Percentiles rank a stretch among this genome's conserved stretches.
These are phyloP conservation scores for Leccinum sublutescens DNA, from an alignment of 768 basidiomycete genomes.

Conservation along the genomic window DNA sequence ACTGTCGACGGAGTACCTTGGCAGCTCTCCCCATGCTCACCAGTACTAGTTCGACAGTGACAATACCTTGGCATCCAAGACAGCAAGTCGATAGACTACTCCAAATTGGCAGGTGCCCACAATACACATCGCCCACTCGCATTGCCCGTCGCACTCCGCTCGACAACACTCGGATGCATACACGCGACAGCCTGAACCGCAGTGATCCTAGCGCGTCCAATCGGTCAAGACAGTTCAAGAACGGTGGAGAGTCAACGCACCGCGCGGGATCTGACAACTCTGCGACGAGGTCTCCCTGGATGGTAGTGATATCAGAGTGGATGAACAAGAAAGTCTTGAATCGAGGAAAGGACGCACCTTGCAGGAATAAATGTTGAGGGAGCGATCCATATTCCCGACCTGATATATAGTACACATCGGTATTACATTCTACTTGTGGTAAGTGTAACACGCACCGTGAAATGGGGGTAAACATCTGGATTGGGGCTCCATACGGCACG, in stretches of 20 bases:
- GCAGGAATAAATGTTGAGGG: slow-evolving; percentile 69
- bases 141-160: slow-evolving; percentile 75
- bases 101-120: slow-evolving; percentile 53
- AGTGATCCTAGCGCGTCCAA: slow-evolving; percentile 50
- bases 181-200: slow-evolving; percentile 91
- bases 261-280: slow-evolving; percentile 54
- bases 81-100: neutral
- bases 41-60: neutral
- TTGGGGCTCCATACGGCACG: slow-evolving; percentile 79
- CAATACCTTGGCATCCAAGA: neutral
- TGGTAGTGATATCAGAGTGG: neutral
- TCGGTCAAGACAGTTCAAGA: neutral
- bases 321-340: neutral
- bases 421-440: neutral
- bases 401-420: slow-evolving; percentile 22
- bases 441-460: slow-evolving; percentile 52
- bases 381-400: slow-evolving; percentile 81
- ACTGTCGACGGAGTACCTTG: too few relatives aligned
- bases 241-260: slow-evolving; percentile 36
- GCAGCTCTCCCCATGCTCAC: too few relatives aligned
- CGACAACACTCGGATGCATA: slow-evolving; percentile 73
- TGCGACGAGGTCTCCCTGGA: slow-evolving; percentile 67
- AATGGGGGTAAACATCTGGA: slow-evolving; percentile 78
- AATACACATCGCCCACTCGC: slow-evolving; percentile 76
- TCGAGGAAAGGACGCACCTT: slow-evolving; percentile 43